phyloP scores from a whole-genome alignment of 2,329 filamentous ascomycete species.

The Alternaria arborescens region DNA sequence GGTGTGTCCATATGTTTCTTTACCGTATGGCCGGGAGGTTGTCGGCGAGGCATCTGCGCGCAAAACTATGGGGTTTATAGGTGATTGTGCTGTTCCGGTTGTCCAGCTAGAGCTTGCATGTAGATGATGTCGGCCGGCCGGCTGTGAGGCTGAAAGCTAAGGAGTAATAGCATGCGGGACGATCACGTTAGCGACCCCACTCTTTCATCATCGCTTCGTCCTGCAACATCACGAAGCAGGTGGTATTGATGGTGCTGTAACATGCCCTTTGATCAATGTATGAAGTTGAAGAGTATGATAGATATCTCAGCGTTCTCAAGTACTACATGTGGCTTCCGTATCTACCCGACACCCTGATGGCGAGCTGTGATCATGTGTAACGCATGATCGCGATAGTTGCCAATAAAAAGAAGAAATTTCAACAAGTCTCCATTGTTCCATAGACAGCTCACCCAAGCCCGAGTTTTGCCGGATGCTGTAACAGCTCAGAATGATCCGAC shows the following conservation, averaged over 20 bases:
- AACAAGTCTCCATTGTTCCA: conserved; percentile 34
- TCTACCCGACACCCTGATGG: background rate
- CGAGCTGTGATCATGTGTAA: background rate
- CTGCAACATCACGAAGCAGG: background rate
- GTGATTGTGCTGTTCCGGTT: background rate
- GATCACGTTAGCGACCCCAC: conserved; percentile 21
- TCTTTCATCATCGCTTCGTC: conserved; percentile 11
- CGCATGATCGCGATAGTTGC: conserved; percentile 5
- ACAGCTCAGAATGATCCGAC: conserved; percentile 14
- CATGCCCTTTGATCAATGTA: background rate
- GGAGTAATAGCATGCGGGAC: conserved; percentile 7
- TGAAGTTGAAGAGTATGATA: background rate
- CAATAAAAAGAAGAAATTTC: conserved; percentile 13
- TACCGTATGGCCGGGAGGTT: too few species aligned
- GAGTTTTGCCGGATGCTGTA: conserved; percentile 39
- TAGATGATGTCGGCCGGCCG: conserved; percentile 10
- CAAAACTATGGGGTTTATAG: too few species aligned
- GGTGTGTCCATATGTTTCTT: too few species aligned
- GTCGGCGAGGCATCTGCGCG: too few species aligned
- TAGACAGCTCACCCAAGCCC: conserved; percentile 31
- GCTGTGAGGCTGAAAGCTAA: conserved; percentile 32
- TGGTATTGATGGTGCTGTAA: background rate
- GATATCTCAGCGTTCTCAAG: too few species aligned
- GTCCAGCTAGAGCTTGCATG: background rate
- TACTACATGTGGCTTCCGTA: background rate